Evolutionary conservation across 2,329 filamentous ascomycete species (phyloP).

Genomic region (Xylaria digitata): DNA sequence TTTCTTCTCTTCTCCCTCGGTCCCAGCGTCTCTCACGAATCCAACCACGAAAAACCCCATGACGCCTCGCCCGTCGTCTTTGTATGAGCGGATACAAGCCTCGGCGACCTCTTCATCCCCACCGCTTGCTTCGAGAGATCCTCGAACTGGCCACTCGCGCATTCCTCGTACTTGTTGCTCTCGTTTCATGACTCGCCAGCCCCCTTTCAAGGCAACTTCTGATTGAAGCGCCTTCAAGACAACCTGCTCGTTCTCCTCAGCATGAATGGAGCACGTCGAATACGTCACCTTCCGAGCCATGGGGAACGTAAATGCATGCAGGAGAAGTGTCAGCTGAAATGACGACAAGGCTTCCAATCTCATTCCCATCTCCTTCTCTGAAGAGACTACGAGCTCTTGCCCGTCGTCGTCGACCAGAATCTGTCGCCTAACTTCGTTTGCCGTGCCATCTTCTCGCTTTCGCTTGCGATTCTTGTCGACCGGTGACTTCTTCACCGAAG

Average conservation of each 20-base stretch:
- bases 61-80: conserved; percentile 82
- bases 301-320: conserved; percentile 87
- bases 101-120: conserved; percentile 70
- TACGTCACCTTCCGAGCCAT: conserved; percentile 82
- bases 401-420: conserved; percentile 68
- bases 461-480: conserved; percentile 56
- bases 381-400: conserved; percentile 61
- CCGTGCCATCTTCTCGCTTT: conserved; percentile 55
- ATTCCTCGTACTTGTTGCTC: conserved; percentile 81
- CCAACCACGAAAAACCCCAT: conserved; percentile 98
- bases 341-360: conserved; percentile 64
- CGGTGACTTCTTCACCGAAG: conserved; percentile 54
- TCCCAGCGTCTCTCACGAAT: conserved; percentile 73
- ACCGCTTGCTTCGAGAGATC: conserved; percentile 60
- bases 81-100: conserved; percentile 83
- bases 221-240: conserved; percentile 78
- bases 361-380: conserved; percentile 59
- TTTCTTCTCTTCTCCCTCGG: conserved; percentile 40
- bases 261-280: conserved; percentile 91
- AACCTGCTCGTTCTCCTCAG: conserved; percentile 88
- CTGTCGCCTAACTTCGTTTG: conserved; percentile 17
- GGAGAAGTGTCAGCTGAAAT: conserved; percentile 84
- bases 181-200: conserved; percentile 82
- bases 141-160: conserved; percentile 77
- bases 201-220: conserved; percentile 69